Percentiles rank a stretch among this genome's conserved stretches.
These are phyloP conservation scores for Hypoxylon lenormandii DNA, from an alignment of 495 filamentous ascomycete species.

Conservation along the genomic window DNA sequence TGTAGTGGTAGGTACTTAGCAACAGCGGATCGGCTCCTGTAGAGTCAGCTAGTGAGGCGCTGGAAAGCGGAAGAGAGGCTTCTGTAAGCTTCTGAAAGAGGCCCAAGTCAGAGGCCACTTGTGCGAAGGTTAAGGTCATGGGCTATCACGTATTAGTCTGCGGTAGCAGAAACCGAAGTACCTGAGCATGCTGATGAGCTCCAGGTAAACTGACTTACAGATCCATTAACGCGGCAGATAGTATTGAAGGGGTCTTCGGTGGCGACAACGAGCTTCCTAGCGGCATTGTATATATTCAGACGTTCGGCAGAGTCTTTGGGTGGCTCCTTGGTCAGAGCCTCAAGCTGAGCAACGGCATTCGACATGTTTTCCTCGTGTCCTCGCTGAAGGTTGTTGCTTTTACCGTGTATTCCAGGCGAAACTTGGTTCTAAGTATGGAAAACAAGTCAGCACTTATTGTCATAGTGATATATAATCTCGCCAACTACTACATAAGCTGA, in stretches of 20 bases:
- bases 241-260: constrained; percentile 10
- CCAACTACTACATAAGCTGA: no score
- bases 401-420: no score
- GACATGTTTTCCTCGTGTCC: no score
- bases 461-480: no score
- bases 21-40: constrained; percentile 48
- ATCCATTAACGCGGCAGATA: constrained; percentile 8
- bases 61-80: constrained; percentile 37
- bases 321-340: neutral
- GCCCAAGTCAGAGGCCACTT: constrained; percentile 51
- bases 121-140: constrained; percentile 30
- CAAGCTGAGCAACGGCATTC: neutral
- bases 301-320: neutral
- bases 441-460: no score
- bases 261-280: neutral
- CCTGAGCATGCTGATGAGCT: no score
- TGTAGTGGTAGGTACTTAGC: constrained; percentile 39
- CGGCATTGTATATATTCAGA: constrained; percentile 7
- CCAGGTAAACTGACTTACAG: neutral
- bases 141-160: constrained; percentile 8
- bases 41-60: constrained; percentile 44
- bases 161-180: no score
- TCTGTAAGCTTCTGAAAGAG: constrained; percentile 51
- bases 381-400: no score
- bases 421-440: no score